Base-by-base conservation (phyloP, 2,329 filamentous ascomycete genomes). In the Talaromyces atroroseus region DNA sequence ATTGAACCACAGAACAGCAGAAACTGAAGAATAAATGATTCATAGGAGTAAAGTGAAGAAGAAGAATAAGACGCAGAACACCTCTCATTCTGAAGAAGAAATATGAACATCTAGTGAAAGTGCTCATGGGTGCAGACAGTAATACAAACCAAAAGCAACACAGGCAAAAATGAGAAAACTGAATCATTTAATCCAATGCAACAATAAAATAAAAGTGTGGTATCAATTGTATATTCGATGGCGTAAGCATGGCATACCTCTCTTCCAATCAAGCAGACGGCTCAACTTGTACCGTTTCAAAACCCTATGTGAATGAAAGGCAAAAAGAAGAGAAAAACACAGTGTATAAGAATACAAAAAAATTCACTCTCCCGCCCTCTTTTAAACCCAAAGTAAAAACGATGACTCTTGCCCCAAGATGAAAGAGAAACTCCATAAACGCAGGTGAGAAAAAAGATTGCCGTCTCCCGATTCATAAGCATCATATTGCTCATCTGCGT, bases 261-360 rank as follows among this genome's bases (percentile, higher is more conserved):
- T 46, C 26, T 23, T 23, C 32, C 26, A 26, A 47, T 38, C 20
- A 53, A 47, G 11, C n/a, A 34, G 23, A 11, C 38, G 5, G 32
- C 8, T 16, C 32, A 36, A 16, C 1, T 36, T 5, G 32, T 16
- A 2, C n/a, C 8, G 10, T 44, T 20, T 44, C 40, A 44, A 44
- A 48, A 24, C 38, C 42, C 26, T 24, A 53, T 36, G 20, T 53
- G 34, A 63, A 63, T 60, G 62, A 61, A 64, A 65, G 61, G 65
- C 62, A 59, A 60, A 61, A 60, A 60, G 51, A 62, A 59, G 61
- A 64, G 53, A 58, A 60, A 59, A 14, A 21, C 20, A 44, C n/a
- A 21, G 8, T 44, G 18, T 20, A 44, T 18, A 44, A 21, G 40
- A 44, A 44, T 44, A 44, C 40, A 44, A 18, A 44, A 23, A 44